A percentile compares a stretch with the other conserved stretches of the same genome.
Conservation (phyloP, 257 asterid species). For the Leonotis leonurus region DNA sequence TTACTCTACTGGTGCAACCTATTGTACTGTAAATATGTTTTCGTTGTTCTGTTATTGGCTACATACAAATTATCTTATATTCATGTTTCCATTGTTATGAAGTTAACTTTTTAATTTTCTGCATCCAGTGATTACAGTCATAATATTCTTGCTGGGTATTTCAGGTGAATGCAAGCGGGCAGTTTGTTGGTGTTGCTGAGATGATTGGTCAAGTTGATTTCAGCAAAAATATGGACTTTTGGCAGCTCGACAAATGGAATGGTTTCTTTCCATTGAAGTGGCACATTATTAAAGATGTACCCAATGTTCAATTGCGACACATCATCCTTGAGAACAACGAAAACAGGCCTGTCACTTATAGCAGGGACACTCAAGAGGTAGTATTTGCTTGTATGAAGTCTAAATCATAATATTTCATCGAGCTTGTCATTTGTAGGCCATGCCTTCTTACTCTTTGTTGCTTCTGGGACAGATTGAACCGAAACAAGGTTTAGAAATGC, state of each 20-base stretch:
- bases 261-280: slow-evolving; percentile 82
- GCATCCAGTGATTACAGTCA: not conserved
- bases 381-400: not conserved
- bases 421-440: not conserved
- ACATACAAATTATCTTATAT: not conserved
- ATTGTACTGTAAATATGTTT: too few relatives aligned
- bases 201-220: slow-evolving; percentile 76
- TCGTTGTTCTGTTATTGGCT: not conserved
- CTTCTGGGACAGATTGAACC: slow-evolving; percentile 47
- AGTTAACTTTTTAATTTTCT: not conserved
- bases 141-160: not conserved
- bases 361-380: slow-evolving; percentile 92
- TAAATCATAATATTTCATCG: not conserved
- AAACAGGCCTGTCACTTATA: slow-evolving; percentile 52
- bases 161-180: slow-evolving; percentile 81
- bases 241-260: slow-evolving; percentile 88
- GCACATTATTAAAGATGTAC: slow-evolving; percentile 81
- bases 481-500: slow-evolving; percentile 73
- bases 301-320: slow-evolving; percentile 49
- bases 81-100: not conserved
- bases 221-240: slow-evolving; percentile 66
- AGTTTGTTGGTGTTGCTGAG: slow-evolving; percentile 84
- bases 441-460: not conserved
- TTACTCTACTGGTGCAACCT: too few relatives aligned
- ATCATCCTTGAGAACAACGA: slow-evolving; percentile 72